Conservation (phyloP, 1,284 basidiomycete species). For the Trametes polyzona region DNA sequence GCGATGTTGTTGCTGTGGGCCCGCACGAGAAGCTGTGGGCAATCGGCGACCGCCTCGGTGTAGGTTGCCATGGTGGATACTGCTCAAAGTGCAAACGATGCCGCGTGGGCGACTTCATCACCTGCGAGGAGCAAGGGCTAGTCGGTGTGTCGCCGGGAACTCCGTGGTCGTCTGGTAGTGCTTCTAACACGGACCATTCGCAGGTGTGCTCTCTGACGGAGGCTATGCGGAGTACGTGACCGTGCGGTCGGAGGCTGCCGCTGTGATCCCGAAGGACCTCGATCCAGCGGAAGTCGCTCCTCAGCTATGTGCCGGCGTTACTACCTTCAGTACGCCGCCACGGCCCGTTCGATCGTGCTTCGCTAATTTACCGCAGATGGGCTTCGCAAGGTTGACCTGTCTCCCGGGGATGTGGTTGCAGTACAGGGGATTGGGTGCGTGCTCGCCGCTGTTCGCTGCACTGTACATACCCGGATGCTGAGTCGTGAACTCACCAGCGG, state of each 20-base stretch:
- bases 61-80: conserved; percentile 29
- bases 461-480: too few relatives aligned
- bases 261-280: conserved; percentile 35
- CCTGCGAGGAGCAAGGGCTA: conserved; percentile 18
- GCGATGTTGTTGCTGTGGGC: conserved; percentile 28
- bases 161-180: too few relatives aligned
- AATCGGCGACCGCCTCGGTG: conserved; percentile 30
- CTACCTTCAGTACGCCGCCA: conserved; percentile 31
- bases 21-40: conserved; percentile 22
- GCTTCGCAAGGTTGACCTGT: conserved; percentile 37
- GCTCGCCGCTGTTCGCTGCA: too few relatives aligned
- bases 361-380: conserved; percentile 16
- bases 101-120: conserved; percentile 19
- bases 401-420: conserved; percentile 25
- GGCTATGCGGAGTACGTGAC: conserved; percentile 43
- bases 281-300: conserved; percentile 44
- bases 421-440: conserved; percentile 37
- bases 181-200: not conserved
- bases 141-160: conserved; percentile 5
- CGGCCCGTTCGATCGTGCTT: not conserved
- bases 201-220: conserved; percentile 39
- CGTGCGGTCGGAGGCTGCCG: conserved; percentile 39
- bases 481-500: conserved; percentile 19
- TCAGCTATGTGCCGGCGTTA: conserved; percentile 43
- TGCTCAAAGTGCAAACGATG: conserved; percentile 27